Evolutionary conservation across 805 yeast genomes (phyloP), one percentile per base, ranked within the genome.

Genomic region (Phaffomyces opuntiae): DNA sequence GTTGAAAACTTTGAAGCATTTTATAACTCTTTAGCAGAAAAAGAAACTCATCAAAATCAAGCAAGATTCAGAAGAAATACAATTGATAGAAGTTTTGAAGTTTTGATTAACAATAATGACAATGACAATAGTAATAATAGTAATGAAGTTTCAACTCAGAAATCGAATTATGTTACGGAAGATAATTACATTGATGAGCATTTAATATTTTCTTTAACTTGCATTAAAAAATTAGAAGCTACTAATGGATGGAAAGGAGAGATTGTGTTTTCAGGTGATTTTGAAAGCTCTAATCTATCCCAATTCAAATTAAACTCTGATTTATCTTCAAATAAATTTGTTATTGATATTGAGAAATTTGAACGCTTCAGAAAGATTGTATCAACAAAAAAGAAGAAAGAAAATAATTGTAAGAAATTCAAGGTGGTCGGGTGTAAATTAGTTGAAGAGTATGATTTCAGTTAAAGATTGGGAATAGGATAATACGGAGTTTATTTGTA

Each of bases 141-240:
- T 29, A 29, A 3, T 29, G 31, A 29, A 29, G 31, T 29, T 11
- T 13, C 9, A 9, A 29, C 13, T 1, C 13, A 29, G 13, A 29
- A 36, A 36, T 13, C 26, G 7, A 13, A 3, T 14, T 13, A 9
- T 21, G 9, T 7, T 13, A 9, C 16, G 13, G 25, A 21, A 36
- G 38, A 36, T 9, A 43, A 37, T 12, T 46, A 24, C 16, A 26
- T 42, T 32, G 49, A 43, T 35, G 49, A 45, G 11, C 34, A 39
- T 14, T 26, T 46, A 12, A 46, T 46, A 9, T 46, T 40, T 39
- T 39, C 49, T 27, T 26, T 46, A 25, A 43, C 49, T 29, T 43
- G 49, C 25, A 46, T 46, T 13, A 39, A 31, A n/a, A 32, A 43
- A 31, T 19, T 42, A 12, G 46, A 46, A 21, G 40, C 49, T 9